Base-by-base conservation (phyloP, 169 alveolate genomes). In the Eimeria zaria region DNA sequence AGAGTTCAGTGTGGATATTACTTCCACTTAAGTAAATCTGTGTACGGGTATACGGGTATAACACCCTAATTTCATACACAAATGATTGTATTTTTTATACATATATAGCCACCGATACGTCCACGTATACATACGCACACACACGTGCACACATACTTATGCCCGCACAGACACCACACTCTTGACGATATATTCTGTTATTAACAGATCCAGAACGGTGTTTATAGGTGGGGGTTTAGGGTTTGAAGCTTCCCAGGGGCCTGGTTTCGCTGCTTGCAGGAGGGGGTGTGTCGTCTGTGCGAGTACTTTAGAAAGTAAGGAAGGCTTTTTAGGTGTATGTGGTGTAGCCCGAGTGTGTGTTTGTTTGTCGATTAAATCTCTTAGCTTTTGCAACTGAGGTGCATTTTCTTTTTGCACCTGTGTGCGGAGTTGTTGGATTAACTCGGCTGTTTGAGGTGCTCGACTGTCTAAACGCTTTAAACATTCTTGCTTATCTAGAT, bases 1-100 rank as follows among this genome's bases (percentile, higher is more conserved):
- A n/a, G 69, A 46, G 44, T 2, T 44, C 44, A 98, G 99, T 46
- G 89, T 78, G 69, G 67, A 14, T 48, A 39, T 1, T 48, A 20
- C 8, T 14, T 46, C 69, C 36, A 27, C 14, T 24, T 30, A 30
- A 4, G 39, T 24, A n/a, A 22, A 44, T 27, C 44, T 78, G 39
- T 46, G 48, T 22, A 48, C 24, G 88, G 7, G 22, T 33, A 11
- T 51, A 33, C 24, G n/a, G 22, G 18, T 33, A 36, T 9, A 69
- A 69, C 80, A 11, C 80, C 80, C 11, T 36, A 69, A 0, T n/a
- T 7, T 1, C 51, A 36, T 53, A 20, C 60, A 53, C 16, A 53
- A 1, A 53, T 53, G 16, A 14, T 53, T 36, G 69, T 7, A 60
- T 33, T 8, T 2, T 16, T 46, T 7, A 36, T 18, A 16, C 7